Base-by-base conservation (phyloP, 163 green algal genomes). In the Chlorella variabilis region DNA sequence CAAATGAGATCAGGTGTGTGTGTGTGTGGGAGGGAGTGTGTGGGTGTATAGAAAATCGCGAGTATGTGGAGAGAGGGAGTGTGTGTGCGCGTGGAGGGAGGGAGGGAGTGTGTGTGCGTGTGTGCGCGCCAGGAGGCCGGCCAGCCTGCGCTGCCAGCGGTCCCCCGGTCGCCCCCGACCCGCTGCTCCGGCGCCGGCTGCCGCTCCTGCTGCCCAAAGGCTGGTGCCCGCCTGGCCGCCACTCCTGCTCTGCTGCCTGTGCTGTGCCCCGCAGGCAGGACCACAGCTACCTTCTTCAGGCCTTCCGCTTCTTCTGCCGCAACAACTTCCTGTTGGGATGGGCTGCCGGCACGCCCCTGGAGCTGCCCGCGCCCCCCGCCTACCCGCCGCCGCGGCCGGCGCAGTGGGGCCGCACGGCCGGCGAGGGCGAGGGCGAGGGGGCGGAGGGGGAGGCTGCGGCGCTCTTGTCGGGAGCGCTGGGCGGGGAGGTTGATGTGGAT, bases 181-280 rank as follows among this genome's bases (percentile, higher is more conserved):
- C n/a, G n/a, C n/a, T n/a, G n/a, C n/a, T n/a, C n/a, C n/a, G n/a
- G n/a, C n/a, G n/a, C n/a, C n/a, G n/a, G n/a, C n/a, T n/a, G n/a
- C n/a, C n/a, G n/a, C n/a, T n/a, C n/a, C n/a, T n/a, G n/a, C n/a
- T n/a, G n/a, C n/a, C n/a, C n/a, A n/a, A n/a, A n/a, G n/a, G n/a
- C n/a, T n/a, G n/a, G n/a, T n/a, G n/a, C n/a, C n/a, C n/a, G n/a
- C n/a, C n/a, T n/a, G n/a, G n/a, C n/a, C n/a, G n/a, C n/a, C n/a
- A n/a, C n/a, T n/a, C n/a, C n/a, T n/a, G n/a, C n/a, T n/a, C n/a
- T n/a, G n/a, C n/a, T n/a, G n/a, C n/a, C n/a, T n/a, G n/a, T n/a
- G n/a, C n/a, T n/a, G n/a, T n/a, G n/a, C n/a, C n/a, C n/a, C 4
- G 80, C 71, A 85, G 76, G 75, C 83, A 82, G 38, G 83, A 87